Evolutionary conservation across 495 filamentous ascomycete genomes (phyloP).

Genomic region (Bombardia bombarda): DNA sequence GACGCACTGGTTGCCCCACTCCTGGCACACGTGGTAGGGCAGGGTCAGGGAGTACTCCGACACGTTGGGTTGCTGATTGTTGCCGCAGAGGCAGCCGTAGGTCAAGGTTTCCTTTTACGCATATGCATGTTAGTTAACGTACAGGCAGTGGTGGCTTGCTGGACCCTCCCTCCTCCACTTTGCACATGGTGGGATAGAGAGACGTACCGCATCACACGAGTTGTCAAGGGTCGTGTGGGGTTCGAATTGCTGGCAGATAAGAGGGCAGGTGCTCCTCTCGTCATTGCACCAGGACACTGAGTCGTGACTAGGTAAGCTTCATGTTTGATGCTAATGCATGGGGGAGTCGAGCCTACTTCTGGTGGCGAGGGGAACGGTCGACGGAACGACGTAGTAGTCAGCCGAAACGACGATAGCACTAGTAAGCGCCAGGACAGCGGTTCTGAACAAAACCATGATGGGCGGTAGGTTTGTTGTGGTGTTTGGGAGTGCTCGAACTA

Average conservation of each 20-base stretch:
- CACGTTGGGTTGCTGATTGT: conserved; percentile 63
- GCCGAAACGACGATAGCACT: conserved; percentile 33
- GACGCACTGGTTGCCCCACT: conserved; percentile 66
- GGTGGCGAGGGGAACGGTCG: conserved; percentile 41
- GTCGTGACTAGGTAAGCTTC: conserved; percentile 17
- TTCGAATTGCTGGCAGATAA: conserved; percentile 67
- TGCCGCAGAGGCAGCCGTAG: conserved; percentile 70
- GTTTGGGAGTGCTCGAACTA: background rate
- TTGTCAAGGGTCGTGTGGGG: conserved; percentile 48
- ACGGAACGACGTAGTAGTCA: conserved; percentile 52
- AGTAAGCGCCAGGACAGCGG: conserved; percentile 37
- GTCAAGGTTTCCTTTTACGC: conserved; percentile 49
- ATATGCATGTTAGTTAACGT: conserved; percentile 14
- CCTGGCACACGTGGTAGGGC: conserved; percentile 74
- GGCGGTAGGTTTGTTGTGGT: background rate
- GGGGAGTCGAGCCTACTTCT: conserved; percentile 24
- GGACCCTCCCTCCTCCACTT: too few relatives aligned
- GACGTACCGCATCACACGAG: conserved; percentile 63
- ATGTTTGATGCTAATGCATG: too few relatives aligned
- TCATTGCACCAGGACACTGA: conserved; percentile 63
- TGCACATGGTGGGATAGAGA: background rate
- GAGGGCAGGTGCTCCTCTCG: conserved; percentile 61
- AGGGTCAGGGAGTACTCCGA: conserved; percentile 80
- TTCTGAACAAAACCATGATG: conserved; percentile 40
- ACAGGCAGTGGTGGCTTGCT: too few relatives aligned